Evolutionary conservation across 1,139 yeast genomes (phyloP).

Genomic region (Hansenula sp.): DNA sequence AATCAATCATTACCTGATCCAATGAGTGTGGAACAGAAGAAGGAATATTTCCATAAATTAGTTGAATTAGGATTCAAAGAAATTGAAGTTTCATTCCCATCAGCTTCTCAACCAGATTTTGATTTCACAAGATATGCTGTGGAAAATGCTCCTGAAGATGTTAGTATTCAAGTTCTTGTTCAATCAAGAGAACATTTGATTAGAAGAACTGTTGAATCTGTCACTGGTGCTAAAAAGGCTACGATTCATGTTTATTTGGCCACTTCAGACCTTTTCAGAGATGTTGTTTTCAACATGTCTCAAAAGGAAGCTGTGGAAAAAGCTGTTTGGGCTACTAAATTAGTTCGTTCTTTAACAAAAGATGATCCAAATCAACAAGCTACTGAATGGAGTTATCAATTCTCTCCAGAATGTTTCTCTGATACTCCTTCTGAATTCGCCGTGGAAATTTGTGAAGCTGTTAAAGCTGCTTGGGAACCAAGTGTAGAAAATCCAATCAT

Average conservation of each 20-base stretch:
- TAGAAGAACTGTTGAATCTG: constrained; percentile 82
- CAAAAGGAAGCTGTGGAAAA: constrained; percentile 73
- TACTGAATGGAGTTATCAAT: constrained; percentile 87
- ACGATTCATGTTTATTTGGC: constrained; percentile 91
- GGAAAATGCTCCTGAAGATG: constrained; percentile 91
- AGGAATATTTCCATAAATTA: constrained; percentile 79
- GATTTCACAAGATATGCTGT: constrained; percentile 94
- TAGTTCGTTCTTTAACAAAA: constrained; percentile 81
- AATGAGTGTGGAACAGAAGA: constrained; percentile 87
- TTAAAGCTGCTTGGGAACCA: constrained; percentile 90
- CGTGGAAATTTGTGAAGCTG: constrained; percentile 90
- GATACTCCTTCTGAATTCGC: constrained; percentile 87
- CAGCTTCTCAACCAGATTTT: constrained; percentile 93
- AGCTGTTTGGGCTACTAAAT: constrained; percentile 79
- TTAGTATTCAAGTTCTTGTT: constrained; percentile 84
- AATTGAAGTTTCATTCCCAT: constrained; percentile 94
- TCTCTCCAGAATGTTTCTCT: constrained; percentile 92
- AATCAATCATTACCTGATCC: constrained; percentile 98
- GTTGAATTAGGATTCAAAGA: constrained; percentile 94
- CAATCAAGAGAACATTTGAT: constrained; percentile 92
- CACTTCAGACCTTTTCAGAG: constrained; percentile 86
- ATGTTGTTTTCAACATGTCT: constrained; percentile 84
- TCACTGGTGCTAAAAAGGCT: constrained; percentile 86
- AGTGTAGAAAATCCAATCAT: constrained; percentile 78
- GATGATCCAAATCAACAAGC: constrained; percentile 72